Base-by-base conservation (phyloP, 2,329 filamentous ascomycete species). In the Polytolypa hystricis region DNA sequence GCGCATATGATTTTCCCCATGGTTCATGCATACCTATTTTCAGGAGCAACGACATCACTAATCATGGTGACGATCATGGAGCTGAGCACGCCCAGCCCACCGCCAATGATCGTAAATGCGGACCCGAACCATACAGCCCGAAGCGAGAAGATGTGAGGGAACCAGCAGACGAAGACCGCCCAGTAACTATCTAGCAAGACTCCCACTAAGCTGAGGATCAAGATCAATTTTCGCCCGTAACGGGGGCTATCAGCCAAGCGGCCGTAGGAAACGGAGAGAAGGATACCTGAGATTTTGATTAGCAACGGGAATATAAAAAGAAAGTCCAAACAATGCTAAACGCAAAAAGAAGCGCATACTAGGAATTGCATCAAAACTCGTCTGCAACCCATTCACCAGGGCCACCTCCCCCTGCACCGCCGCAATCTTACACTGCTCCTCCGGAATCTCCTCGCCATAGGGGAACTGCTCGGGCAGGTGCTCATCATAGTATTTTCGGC, bases 11-110 rank as follows among this genome's bases (percentile, higher is more conserved):
- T n/a, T n/a, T n/a, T n/a, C n/a, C n/a, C n/a, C n/a, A 28, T 14
- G 21, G 26, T 34, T 19, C 47, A 55, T 14, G 36, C 43, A 23
- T 30, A 55, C 60, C 66, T 57, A 48, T 65, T 59, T 14, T 63
- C 58, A 3, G 66, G 58, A 1, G 60, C 65, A 5, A 61, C 63
- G n/a, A 71, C 60, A 45, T 71, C 68, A 0, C 66, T 57, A 44
- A 70, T 57, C 63, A 71, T 69, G 5, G 67, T 70, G 48, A 66
- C 58, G 38, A 64, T 58, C 21, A 70, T 58, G 2, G 67, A 64
- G 42, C 61, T 56, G 2, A 63, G 56, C 3, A 70, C 66, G 9
- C 67, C 61, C 5, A 61, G 56, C 0, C 67, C 67, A 25, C 67
- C 68, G 2, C 66, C 66, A 17, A 70, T 51, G 19, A 69, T 37